These are phyloP conservation scores for Tephrocybe sp. DNA, from an alignment of 768 basidiomycete species.

Conservation along the genomic window DNA sequence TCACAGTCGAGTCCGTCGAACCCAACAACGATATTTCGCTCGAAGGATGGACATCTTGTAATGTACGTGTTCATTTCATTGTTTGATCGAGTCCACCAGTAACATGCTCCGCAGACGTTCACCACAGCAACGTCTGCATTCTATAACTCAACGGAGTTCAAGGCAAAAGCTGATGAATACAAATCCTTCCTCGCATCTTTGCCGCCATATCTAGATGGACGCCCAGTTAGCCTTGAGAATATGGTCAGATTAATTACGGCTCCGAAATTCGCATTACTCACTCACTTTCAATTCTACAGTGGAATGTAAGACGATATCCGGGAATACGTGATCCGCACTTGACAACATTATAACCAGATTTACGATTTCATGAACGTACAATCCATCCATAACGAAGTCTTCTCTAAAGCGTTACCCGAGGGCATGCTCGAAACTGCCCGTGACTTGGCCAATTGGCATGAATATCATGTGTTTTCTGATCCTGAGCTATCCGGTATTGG, in stretches of 20 bases:
- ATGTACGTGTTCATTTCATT: conserved; percentile 32
- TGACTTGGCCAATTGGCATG: conserved; percentile 70
- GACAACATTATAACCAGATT: conserved; percentile 37
- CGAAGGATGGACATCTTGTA: conserved; percentile 66
- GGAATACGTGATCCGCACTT: not conserved
- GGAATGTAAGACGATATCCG: conserved; percentile 31
- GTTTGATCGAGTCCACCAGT: not conserved
- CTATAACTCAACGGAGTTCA: conserved; percentile 55
- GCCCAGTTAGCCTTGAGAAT: conserved; percentile 52
- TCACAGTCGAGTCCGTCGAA: conserved; percentile 60
- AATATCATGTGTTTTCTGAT: conserved; percentile 66
- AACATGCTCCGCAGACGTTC: conserved; percentile 39
- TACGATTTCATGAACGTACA: conserved; percentile 78
- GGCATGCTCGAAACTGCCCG: conserved; percentile 54
- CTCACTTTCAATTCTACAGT: too few species aligned
- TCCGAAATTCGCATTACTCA: too few species aligned
- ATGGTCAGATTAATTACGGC: conserved; percentile 47
- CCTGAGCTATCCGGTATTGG: conserved; percentile 55
- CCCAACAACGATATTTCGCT: conserved; percentile 60
- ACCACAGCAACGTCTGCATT: conserved; percentile 45
- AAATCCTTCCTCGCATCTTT: conserved; percentile 50
- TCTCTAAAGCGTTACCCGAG: conserved; percentile 43
- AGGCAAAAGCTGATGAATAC: conserved; percentile 41
- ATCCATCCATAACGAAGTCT: conserved; percentile 62
- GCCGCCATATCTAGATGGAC: conserved; percentile 51